These are phyloP conservation scores for Nematocida sp. DNA, from an alignment of 371 early-diverging fungal species.

Conservation along the genomic window DNA sequence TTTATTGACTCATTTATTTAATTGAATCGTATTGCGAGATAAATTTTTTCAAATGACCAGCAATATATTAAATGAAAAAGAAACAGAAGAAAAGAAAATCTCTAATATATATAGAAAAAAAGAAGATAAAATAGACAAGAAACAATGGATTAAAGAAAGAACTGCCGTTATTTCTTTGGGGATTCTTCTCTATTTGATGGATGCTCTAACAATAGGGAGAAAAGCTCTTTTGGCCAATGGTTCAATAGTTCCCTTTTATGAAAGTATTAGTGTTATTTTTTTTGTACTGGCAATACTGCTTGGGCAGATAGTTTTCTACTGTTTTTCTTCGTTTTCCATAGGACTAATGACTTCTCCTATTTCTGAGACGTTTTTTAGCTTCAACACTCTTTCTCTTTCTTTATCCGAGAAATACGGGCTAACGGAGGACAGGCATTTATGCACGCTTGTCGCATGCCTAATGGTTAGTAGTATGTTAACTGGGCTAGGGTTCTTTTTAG, in stretches of 20 bases:
- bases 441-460: slow-evolving; percentile 17
- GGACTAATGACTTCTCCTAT: slow-evolving; percentile 47
- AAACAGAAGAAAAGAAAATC: neutral
- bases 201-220: slow-evolving; percentile 26
- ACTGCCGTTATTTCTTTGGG: neutral
- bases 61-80: no score
- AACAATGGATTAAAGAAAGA: neutral
- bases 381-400: neutral
- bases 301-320: slow-evolving; percentile 25
- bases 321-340: slow-evolving; percentile 38
- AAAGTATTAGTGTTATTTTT: slow-evolving; percentile 7
- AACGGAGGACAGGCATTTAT: neutral
- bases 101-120: neutral
- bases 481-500: neutral
- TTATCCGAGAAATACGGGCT: neutral
- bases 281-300: slow-evolving; percentile 10
- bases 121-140: neutral
- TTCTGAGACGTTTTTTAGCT: slow-evolving; percentile 27
- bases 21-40: no score
- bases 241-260: neutral
- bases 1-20: no score
- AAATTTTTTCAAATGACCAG: no score
- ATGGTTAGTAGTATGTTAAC: slow-evolving; percentile 17
- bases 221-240: neutral
- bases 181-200: slow-evolving; percentile 37